A percentile compares a stretch with the other conserved stretches of the same genome.
Conservation (phyloP, 257 asterid genomes). For the Solanum rostratum region DNA sequence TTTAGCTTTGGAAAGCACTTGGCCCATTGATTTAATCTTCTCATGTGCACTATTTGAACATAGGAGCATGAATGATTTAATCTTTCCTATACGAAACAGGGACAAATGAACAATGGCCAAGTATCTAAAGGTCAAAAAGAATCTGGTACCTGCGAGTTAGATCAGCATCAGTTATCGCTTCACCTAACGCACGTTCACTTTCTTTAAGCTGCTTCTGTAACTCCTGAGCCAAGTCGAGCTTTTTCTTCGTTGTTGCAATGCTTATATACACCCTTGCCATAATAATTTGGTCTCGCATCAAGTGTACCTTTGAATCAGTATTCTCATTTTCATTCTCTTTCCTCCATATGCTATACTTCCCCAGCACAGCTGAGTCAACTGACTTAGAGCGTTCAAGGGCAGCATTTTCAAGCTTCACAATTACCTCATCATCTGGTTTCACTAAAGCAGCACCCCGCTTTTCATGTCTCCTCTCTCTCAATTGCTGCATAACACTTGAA, state of each 20-base stretch:
- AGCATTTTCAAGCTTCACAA: slow-evolving; percentile 81
- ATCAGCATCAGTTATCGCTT: slow-evolving; percentile 75
- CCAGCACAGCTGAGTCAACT: slow-evolving; percentile 90
- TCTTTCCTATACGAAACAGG: not conserved
- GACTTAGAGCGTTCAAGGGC: slow-evolving; percentile 88
- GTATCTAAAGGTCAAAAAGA: not conserved
- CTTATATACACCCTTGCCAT: slow-evolving; percentile 88
- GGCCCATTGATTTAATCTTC: slow-evolving; percentile 82
- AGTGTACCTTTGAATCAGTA: slow-evolving; percentile 75
- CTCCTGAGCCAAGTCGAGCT: slow-evolving; percentile 54
- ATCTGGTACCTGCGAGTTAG: slow-evolving; percentile 48
- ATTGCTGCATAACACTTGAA: slow-evolving; percentile 51
- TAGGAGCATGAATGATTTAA: not conserved
- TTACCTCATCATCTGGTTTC: slow-evolving; percentile 80
- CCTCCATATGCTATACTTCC: slow-evolving; percentile 97
- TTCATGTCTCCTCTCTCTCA: slow-evolving; percentile 71
- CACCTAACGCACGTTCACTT: slow-evolving; percentile 89
- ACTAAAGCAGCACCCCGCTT: slow-evolving; percentile 69
- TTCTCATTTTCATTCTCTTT: slow-evolving; percentile 87
- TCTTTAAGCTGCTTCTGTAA: slow-evolving; percentile 77
- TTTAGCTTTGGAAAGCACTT: slow-evolving; percentile 75
- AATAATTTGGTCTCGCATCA: slow-evolving; percentile 94
- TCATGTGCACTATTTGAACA: slow-evolving; percentile 56
- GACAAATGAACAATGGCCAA: not conserved
- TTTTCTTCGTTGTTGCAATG: slow-evolving; percentile 73